A percentile compares a stretch with the other conserved stretches of the same genome.
Conservation (phyloP, 805 yeast species). For the Wickerhamiella hasegawae region DNA sequence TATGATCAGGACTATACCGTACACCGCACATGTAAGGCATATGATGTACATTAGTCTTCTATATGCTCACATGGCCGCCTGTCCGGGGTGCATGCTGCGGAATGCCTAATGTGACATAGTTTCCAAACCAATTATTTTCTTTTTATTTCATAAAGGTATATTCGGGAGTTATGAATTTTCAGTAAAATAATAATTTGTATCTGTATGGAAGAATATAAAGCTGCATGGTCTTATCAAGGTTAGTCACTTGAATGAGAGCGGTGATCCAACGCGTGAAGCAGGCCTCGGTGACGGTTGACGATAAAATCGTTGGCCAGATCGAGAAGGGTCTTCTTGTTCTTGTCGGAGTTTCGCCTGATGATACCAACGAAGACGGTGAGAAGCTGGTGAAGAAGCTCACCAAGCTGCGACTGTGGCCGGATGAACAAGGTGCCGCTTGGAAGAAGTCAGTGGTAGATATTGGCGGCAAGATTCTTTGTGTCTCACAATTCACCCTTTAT, state of each 20-base stretch:
- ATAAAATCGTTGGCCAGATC: constrained; percentile 51
- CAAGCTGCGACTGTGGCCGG: constrained; percentile 59
- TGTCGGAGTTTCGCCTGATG: constrained; percentile 71
- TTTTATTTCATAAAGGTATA: too few relatives aligned
- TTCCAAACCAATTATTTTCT: too few relatives aligned
- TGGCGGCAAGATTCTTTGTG: constrained; percentile 61
- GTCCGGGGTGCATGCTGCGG: too few relatives aligned
- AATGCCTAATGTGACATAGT: too few relatives aligned
- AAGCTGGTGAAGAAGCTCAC: constrained; percentile 53
- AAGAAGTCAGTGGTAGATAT: constrained; percentile 47
- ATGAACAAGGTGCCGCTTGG: constrained; percentile 64
- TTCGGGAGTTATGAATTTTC: too few relatives aligned
- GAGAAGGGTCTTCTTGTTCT: constrained; percentile 60
- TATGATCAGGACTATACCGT: too few relatives aligned
- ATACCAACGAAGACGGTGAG: constrained; percentile 56
- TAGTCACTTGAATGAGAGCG: constrained; percentile 84
- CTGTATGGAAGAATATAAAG: too few relatives aligned
- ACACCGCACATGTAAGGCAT: too few relatives aligned
- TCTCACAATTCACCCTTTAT: constrained; percentile 83
- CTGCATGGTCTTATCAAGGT: too few relatives aligned
- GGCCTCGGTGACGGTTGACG: constrained; percentile 80
- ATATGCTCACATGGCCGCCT: too few relatives aligned
- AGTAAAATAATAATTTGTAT: too few relatives aligned
- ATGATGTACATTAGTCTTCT: too few relatives aligned
- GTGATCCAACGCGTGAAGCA: constrained; percentile 79